Evolutionary conservation across 768 basidiomycete genomes (phyloP).

Genomic region (Cystofilobasidium macerans): DNA sequence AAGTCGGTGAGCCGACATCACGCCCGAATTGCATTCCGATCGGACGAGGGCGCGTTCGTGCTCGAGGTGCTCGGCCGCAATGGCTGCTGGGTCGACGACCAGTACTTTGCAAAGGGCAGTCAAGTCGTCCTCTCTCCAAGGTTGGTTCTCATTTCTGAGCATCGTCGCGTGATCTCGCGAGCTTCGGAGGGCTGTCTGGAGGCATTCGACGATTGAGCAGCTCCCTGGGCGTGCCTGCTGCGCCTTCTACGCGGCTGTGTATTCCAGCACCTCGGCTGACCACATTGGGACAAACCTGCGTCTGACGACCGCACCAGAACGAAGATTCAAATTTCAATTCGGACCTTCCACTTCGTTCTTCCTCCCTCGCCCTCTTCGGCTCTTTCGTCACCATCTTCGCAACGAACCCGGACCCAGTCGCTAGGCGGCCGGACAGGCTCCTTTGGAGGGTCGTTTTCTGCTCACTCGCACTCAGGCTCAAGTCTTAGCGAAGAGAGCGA

Average conservation of each 20-base stretch:
- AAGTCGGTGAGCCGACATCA: conserved; percentile 97
- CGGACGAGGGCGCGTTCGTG: conserved; percentile 75
- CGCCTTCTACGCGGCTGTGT: too few relatives aligned
- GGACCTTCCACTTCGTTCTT: conserved; percentile 91
- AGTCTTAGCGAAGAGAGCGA: background rate
- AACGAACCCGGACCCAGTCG: background rate
- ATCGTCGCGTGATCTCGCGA: too few relatives aligned
- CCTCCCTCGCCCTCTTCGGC: conserved; percentile 47
- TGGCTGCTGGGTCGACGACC: conserved; percentile 94
- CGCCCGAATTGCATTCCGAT: conserved; percentile 88
- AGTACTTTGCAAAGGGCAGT: conserved; percentile 84
- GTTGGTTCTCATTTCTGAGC: conserved; percentile 44
- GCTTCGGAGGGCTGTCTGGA: too few relatives aligned
- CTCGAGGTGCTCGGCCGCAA: conserved; percentile 90
- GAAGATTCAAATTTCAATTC: conserved; percentile 91
- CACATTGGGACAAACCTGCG: too few relatives aligned
- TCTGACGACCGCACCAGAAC: too few relatives aligned
- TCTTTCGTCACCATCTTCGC: background rate
- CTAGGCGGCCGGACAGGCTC: background rate
- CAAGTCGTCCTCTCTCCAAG: conserved; percentile 73
- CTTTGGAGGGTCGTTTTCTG: background rate
- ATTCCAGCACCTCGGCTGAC: too few relatives aligned
- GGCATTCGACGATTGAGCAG: too few relatives aligned
- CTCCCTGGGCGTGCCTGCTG: too few relatives aligned
- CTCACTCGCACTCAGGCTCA: background rate